Percentiles rank a stretch among this genome's conserved stretches.
These are phyloP conservation scores for Chamaecyparis obtusa DNA, from an alignment of 75 land plant genomes.

Conservation along the genomic window DNA sequence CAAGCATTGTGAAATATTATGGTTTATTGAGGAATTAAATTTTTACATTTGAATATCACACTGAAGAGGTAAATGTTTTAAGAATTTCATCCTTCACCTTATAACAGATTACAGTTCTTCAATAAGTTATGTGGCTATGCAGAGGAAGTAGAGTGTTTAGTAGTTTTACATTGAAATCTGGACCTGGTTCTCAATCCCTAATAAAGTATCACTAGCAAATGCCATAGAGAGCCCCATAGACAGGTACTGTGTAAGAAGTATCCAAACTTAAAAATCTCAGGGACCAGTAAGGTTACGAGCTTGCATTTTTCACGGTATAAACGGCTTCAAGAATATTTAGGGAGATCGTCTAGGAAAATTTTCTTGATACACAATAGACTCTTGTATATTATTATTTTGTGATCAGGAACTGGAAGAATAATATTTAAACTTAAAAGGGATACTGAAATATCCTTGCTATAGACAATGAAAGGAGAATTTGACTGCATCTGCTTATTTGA, in stretches of 20 bases:
- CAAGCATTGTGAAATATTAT: background rate
- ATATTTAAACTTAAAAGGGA: background rate
- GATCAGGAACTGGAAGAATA: background rate
- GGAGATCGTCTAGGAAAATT: background rate
- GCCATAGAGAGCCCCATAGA: background rate
- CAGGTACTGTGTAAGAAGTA: background rate
- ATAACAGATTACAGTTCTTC: background rate
- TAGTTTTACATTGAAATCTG: background rate
- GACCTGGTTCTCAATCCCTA: background rate
- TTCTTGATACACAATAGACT: background rate
- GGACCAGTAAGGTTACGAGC: background rate
- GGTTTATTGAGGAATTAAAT: background rate
- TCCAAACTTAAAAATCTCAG: background rate
- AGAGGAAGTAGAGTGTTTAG: background rate
- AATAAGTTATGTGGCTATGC: background rate
- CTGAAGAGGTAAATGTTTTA: background rate
- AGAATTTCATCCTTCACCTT: background rate
- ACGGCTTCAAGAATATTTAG: background rate
- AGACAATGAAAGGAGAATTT: background rate
- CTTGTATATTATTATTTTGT: conserved; percentile 3
- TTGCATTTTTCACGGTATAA: background rate
- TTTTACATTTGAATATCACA: background rate
- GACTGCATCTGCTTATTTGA: background rate
- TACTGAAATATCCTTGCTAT: background rate
- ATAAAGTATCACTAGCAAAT: background rate